Evolutionary conservation across 2,329 filamentous ascomycete genomes (phyloP).

Genomic region (Penicillium vulpinum): DNA sequence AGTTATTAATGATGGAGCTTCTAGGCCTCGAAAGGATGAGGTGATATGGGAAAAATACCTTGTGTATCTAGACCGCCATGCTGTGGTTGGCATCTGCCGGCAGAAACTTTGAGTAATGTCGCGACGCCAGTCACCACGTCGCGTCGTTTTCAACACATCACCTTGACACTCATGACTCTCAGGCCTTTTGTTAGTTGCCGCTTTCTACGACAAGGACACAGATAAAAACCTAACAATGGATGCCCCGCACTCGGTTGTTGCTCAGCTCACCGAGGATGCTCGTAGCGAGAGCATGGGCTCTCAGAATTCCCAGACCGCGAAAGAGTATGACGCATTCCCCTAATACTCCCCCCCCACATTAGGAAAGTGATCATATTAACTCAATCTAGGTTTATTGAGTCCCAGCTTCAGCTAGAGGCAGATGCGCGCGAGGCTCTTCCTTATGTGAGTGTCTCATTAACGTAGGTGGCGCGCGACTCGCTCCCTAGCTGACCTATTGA

Average conservation of each 20-base stretch:
- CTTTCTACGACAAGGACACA: neutral
- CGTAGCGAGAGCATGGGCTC: constrained; percentile 48
- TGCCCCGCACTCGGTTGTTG: constrained; percentile 8
- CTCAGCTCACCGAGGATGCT: constrained; percentile 15
- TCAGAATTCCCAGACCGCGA: constrained; percentile 69
- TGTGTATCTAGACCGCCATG: neutral
- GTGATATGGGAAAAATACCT: neutral
- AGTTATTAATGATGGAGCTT: neutral
- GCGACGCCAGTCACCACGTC: neutral
- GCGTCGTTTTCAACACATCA: neutral
- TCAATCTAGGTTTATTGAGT: constrained; percentile 71
- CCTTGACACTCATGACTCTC: neutral
- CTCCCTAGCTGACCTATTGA: constrained; percentile 13
- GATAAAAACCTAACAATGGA: constrained; percentile 22
- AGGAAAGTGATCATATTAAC: neutral
- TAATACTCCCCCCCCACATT: neutral
- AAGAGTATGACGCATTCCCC: constrained; percentile 54
- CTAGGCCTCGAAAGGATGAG: neutral
- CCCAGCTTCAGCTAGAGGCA: constrained; percentile 85
- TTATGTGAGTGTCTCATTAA: constrained; percentile 62
- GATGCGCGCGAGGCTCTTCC: constrained; percentile 94
- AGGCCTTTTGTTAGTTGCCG: neutral
- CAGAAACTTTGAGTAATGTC: neutral
- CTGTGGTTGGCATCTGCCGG: neutral
- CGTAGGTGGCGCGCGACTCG: neutral